phyloP scores from a whole-genome alignment of 768 basidiomycete genomes.

The Ramaria rubella region DNA sequence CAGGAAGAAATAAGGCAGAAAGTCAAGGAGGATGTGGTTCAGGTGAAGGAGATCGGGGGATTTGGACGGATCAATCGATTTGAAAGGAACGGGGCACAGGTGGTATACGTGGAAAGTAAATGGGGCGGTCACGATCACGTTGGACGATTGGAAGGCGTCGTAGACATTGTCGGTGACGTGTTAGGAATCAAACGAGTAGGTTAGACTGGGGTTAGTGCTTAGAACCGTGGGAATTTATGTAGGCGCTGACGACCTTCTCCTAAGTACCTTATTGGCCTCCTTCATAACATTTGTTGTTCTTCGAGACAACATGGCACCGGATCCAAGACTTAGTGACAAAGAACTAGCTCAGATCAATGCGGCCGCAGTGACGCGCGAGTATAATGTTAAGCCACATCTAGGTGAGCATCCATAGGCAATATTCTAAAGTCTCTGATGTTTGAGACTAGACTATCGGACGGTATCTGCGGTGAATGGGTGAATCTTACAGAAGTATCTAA shows the following conservation, averaged over 20 bases:
- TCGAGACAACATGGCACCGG: constrained; percentile 27
- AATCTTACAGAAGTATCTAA: constrained; percentile 21
- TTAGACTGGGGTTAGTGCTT: not conserved
- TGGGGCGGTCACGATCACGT: constrained; percentile 55
- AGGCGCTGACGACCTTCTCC: not conserved
- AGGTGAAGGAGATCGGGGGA: constrained; percentile 36
- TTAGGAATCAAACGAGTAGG: not conserved
- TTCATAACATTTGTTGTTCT: not conserved
- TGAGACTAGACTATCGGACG: constrained; percentile 80
- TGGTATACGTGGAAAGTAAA: constrained; percentile 51
- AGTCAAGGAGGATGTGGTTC: constrained; percentile 40
- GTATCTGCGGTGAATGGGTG: constrained; percentile 98
- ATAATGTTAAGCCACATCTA: constrained; percentile 82
- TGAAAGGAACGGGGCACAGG: constrained; percentile 32
- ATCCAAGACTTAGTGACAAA: constrained; percentile 60
- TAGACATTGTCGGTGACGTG: constrained; percentile 41
- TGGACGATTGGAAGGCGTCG: constrained; percentile 58
- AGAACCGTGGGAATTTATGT: not conserved
- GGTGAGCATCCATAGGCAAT: constrained; percentile 43
- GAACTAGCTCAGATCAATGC: constrained; percentile 79
- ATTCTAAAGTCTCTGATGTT: constrained; percentile 9
- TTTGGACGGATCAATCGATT: constrained; percentile 55
- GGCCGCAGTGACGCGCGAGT: constrained; percentile 83
- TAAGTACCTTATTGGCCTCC: not conserved
- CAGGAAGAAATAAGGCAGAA: constrained; percentile 35